Conservation (phyloP, 83 land plant genomes). For the Isoetes engelmannii region DNA sequence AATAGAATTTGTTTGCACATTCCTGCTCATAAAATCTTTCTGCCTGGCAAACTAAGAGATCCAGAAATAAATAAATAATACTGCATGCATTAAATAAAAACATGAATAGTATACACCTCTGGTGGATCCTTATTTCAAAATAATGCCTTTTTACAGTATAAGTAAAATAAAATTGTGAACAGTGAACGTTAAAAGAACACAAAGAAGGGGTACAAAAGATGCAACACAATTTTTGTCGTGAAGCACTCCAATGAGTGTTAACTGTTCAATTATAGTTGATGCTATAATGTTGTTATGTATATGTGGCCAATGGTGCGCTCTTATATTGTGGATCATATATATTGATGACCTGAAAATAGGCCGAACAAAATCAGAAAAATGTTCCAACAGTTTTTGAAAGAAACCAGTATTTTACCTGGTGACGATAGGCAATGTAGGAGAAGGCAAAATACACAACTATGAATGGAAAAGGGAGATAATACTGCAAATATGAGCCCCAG, state of each 20-base stretch:
- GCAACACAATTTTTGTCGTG: conserved; percentile 37
- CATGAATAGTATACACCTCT: conserved; percentile 25
- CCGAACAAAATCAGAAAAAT: too few species aligned
- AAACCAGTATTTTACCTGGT: conserved; percentile 53
- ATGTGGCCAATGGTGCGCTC: conserved; percentile 80
- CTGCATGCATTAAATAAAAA: neutral
- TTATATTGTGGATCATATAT: conserved; percentile 75
- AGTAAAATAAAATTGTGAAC: conserved; percentile 61
- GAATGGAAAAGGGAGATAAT: conserved; percentile 75
- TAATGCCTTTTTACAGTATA: conserved; percentile 51
- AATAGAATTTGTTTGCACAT: conserved; percentile 35
- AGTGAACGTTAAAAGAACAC: conserved; percentile 62
- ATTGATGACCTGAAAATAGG: conserved; percentile 41
- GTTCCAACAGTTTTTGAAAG: too few species aligned
- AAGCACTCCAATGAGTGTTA: conserved; percentile 62
- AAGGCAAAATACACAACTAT: conserved; percentile 67
- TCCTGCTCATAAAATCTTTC: conserved; percentile 63
- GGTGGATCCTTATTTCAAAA: conserved; percentile 48
- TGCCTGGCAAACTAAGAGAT: neutral
- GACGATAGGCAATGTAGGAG: conserved; percentile 68
- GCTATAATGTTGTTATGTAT: conserved; percentile 54
- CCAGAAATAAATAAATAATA: neutral
- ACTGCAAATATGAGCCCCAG: conserved; percentile 79
- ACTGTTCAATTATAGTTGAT: conserved; percentile 52
- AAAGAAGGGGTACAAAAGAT: conserved; percentile 41